Percentiles rank a stretch among this genome's conserved stretches.
phyloP scores from a whole-genome alignment of 257 asterid species.

The Solanum lycopersicoides region DNA sequence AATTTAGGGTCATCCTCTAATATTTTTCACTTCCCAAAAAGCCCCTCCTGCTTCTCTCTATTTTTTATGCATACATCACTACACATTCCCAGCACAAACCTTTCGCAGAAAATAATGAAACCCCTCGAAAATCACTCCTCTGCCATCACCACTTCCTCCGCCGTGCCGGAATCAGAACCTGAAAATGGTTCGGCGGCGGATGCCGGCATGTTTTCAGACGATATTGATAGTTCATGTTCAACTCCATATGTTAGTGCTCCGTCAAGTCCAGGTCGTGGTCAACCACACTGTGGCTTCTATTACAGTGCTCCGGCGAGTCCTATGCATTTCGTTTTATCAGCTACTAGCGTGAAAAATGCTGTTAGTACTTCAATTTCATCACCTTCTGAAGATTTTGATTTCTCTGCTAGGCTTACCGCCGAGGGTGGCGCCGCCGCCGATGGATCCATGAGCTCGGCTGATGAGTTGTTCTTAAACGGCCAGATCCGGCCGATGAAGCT shows the following conservation, averaged over 20 bases:
- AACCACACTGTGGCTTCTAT: constrained; percentile 45
- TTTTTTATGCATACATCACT: background rate
- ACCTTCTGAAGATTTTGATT: constrained; percentile 55
- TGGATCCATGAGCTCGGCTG: constrained; percentile 77
- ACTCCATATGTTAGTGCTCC: constrained; percentile 95
- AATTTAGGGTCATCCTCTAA: background rate
- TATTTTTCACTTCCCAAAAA: background rate
- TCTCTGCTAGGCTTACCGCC: constrained; percentile 29
- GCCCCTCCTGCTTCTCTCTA: background rate
- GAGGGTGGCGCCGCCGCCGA: constrained; percentile 16
- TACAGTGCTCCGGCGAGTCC: constrained; percentile 92
- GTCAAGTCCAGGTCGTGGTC: constrained; percentile 65
- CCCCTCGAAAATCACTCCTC: constrained; percentile 23
- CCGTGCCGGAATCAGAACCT: background rate
- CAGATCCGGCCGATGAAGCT: constrained; percentile 92
- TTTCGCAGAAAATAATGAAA: constrained; percentile 29
- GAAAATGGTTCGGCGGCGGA: constrained; percentile 1
- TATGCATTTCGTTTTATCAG: constrained; percentile 60
- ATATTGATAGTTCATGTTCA: constrained; percentile 66
- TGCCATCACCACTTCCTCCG: constrained; percentile 6
- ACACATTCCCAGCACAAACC: background rate
- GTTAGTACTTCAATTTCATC: background rate
- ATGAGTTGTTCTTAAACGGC: constrained; percentile 77
- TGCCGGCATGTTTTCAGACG: constrained; percentile 24
- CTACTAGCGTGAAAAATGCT: background rate